Evolutionary conservation across 495 filamentous ascomycete genomes (phyloP).

Genomic region (Lepraria neglecta): DNA sequence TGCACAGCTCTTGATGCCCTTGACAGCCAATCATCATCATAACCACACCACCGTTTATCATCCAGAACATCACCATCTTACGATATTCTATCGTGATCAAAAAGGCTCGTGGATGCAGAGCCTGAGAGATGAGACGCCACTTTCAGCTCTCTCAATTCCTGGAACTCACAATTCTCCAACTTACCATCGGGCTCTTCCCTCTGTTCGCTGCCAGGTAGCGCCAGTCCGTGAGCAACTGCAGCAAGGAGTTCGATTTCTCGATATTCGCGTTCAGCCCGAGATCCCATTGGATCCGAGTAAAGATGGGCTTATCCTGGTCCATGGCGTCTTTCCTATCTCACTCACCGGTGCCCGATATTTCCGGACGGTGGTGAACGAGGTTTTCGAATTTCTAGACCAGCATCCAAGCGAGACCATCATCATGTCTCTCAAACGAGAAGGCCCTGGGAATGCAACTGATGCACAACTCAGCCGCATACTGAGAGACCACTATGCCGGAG

Average conservation of each 20-base stretch:
- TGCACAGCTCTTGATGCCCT: constrained; percentile 49
- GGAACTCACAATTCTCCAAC: constrained; percentile 95
- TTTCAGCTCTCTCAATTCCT: constrained; percentile 82
- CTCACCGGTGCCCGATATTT: constrained; percentile 69
- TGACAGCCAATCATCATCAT: constrained; percentile 49
- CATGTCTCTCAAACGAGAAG: constrained; percentile 87
- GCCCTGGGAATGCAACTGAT: constrained; percentile 71
- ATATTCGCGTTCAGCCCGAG: constrained; percentile 70
- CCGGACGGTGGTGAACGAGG: constrained; percentile 58
- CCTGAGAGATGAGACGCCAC: constrained; percentile 57
- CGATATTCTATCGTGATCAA: constrained; percentile 66
- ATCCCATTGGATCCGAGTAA: constrained; percentile 48
- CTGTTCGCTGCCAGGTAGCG: constrained; percentile 88
- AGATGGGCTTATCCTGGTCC: constrained; percentile 60
- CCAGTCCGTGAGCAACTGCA: constrained; percentile 67
- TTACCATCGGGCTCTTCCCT: constrained; percentile 73
- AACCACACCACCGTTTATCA: constrained; percentile 72
- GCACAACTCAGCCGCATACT: constrained; percentile 68
- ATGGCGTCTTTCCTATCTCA: constrained; percentile 72
- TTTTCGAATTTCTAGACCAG: constrained; percentile 65
- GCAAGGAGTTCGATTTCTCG: constrained; percentile 91
- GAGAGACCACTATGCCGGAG: constrained; percentile 59
- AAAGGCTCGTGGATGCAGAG: constrained; percentile 76
- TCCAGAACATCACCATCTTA: constrained; percentile 55
- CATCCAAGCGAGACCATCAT: constrained; percentile 80